These are phyloP conservation scores for Cadophora sp. DNA, from an alignment of 2,329 filamentous ascomycete genomes.

Conservation along the genomic window DNA sequence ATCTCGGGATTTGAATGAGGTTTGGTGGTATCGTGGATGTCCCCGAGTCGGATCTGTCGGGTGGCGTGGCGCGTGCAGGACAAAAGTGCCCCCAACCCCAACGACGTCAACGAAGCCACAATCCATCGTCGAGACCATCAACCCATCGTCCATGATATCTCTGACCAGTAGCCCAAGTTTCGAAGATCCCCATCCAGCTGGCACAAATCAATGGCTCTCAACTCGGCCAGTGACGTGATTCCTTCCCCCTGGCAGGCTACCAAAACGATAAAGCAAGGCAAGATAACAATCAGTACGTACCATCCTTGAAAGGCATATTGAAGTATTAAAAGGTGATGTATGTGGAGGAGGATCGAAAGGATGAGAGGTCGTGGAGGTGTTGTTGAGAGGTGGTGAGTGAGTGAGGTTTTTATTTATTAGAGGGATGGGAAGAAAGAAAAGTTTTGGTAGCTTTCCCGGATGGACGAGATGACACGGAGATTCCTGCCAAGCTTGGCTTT, in stretches of 20 bases:
- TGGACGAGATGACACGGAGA: conserved; percentile 19
- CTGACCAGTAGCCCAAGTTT: conserved; percentile 5
- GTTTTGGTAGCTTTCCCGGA: conserved; percentile 17
- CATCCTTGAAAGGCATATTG: conserved; percentile 50
- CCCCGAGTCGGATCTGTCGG: conserved; percentile 12
- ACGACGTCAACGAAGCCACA: conserved; percentile 17
- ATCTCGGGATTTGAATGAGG: conserved; percentile 10
- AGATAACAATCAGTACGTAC: conserved; percentile 43
- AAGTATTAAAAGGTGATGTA: conserved; percentile 39
- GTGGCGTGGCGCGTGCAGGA: conserved; percentile 22
- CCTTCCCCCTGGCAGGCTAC: conserved; percentile 9
- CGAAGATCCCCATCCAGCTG: neutral
- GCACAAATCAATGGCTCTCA: conserved; percentile 30
- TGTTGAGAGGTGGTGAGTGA: neutral
- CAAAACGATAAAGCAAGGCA: conserved; percentile 13
- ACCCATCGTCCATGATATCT: neutral
- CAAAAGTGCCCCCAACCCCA: conserved; percentile 22
- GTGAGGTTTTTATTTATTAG: conserved; percentile 27
- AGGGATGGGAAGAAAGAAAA: conserved; percentile 27
- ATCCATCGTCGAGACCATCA: conserved; percentile 7
- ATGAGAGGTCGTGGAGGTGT: neutral
- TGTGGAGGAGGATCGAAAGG: conserved; percentile 22
- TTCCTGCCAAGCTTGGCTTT: conserved; percentile 9
- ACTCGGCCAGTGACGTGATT: conserved; percentile 35
- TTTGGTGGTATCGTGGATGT: conserved; percentile 23